Percentiles rank a stretch among this genome's conserved stretches.
Conservation (phyloP, 2,329 filamentous ascomycete species). For the Chalara sp. region DNA sequence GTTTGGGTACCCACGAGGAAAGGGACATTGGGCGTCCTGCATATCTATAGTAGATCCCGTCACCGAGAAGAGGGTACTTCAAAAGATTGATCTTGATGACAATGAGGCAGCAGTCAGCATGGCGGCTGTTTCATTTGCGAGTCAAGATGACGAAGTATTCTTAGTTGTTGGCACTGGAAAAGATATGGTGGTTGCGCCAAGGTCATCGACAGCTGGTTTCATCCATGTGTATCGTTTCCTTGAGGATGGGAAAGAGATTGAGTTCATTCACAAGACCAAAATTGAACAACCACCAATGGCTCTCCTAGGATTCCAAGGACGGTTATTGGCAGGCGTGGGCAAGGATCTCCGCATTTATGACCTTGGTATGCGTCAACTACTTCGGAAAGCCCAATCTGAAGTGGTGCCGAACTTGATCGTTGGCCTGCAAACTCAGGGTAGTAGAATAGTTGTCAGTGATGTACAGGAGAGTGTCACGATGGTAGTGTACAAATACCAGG, state of each 20-base stretch:
- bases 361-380: slow-evolving; percentile 82
- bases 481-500: slow-evolving; percentile 86
- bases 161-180: slow-evolving; percentile 93
- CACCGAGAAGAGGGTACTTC: slow-evolving; percentile 63
- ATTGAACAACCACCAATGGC: slow-evolving; percentile 84
- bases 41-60: slow-evolving; percentile 87
- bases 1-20: slow-evolving; percentile 81
- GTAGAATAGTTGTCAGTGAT: slow-evolving; percentile 85
- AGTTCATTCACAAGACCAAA: slow-evolving; percentile 95
- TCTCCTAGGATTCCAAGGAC: slow-evolving; percentile 88
- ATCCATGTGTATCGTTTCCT: slow-evolving; percentile 90
- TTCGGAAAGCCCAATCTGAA: slow-evolving; percentile 83
- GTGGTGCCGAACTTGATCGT: slow-evolving; percentile 79
- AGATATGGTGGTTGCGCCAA: slow-evolving; percentile 74
- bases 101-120: slow-evolving; percentile 91
- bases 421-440: slow-evolving; percentile 82
- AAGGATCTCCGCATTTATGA: slow-evolving; percentile 82
- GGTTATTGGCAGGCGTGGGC: slow-evolving; percentile 78
- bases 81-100: slow-evolving; percentile 74
- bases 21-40: slow-evolving; percentile 90
- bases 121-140: slow-evolving; percentile 77
- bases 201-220: slow-evolving; percentile 70
- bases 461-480: slow-evolving; percentile 88
- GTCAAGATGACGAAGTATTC: slow-evolving; percentile 83
- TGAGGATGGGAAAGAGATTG: slow-evolving; percentile 78